Evolutionary conservation across 495 filamentous ascomycete species (phyloP).

Genomic region (Glarea lozoyensis): DNA sequence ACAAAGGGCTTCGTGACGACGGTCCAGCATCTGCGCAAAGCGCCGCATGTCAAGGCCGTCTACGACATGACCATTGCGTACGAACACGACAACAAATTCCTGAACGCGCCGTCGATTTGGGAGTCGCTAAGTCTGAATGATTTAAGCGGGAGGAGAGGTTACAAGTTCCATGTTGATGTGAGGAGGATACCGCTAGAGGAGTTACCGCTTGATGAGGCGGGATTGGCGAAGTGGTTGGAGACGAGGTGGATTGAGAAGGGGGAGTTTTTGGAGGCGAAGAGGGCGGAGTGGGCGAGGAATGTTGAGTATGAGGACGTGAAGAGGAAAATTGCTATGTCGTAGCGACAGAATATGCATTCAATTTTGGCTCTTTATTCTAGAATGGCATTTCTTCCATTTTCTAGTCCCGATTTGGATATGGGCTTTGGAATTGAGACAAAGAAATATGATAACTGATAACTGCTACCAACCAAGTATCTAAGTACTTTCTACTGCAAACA

Average conservation of each 20-base stretch:
- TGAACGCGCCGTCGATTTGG: constrained; percentile 41
- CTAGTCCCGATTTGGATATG: not conserved
- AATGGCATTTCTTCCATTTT: not conserved
- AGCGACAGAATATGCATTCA: not conserved
- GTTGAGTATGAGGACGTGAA: not conserved
- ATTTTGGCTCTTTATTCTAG: not conserved
- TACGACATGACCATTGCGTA: constrained; percentile 53
- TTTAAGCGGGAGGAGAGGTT: constrained; percentile 29
- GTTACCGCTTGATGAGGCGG: constrained; percentile 33
- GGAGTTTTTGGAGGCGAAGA: constrained; percentile 35
- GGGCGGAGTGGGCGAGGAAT: constrained; percentile 16
- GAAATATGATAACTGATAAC: not conserved
- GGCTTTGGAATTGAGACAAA: not conserved
- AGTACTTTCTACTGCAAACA: not conserved
- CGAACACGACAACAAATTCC: constrained; percentile 34
- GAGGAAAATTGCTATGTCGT: not conserved
- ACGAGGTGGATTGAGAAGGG: constrained; percentile 45
- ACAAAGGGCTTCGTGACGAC: constrained; percentile 48
- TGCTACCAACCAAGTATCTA: not conserved
- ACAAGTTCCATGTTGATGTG: constrained; percentile 42
- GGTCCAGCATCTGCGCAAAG: constrained; percentile 40
- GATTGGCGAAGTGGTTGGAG: constrained; percentile 43
- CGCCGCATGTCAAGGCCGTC: constrained; percentile 44
- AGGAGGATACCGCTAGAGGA: constrained; percentile 35
- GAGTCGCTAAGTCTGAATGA: constrained; percentile 32